phyloP scores from a whole-genome alignment of 2,329 filamentous ascomycete species.

The Trichoderma atroviride region DNA sequence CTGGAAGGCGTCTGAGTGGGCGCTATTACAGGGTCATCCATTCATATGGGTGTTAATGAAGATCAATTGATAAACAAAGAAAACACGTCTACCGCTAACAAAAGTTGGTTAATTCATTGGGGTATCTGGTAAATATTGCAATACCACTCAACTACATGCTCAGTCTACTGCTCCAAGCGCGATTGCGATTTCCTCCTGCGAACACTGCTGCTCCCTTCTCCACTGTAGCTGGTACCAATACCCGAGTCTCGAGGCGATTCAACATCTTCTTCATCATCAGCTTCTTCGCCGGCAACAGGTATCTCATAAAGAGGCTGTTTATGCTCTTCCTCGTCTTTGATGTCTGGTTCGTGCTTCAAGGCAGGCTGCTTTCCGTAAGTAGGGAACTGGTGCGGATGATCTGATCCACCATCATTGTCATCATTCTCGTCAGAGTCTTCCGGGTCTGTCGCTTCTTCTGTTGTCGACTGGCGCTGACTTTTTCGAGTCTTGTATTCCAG shows the following conservation, averaged over 20 bases:
- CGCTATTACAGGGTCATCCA: neutral
- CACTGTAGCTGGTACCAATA: constrained; percentile 57
- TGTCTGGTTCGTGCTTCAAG: constrained; percentile 45
- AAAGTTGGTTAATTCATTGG: neutral
- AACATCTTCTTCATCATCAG: constrained; percentile 50
- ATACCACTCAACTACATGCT: neutral
- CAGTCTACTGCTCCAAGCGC: constrained; percentile 26
- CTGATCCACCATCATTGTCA: constrained; percentile 42
- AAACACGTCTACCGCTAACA: neutral
- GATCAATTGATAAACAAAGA: neutral
- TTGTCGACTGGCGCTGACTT: constrained; percentile 22
- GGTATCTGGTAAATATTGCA: neutral
- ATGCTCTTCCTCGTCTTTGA: constrained; percentile 41
- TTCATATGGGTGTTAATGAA: neutral
- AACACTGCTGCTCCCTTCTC: constrained; percentile 39
- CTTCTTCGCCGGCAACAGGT: constrained; percentile 44
- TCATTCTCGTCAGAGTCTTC: constrained; percentile 33
- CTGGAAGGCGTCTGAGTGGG: neutral
- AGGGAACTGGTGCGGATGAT: constrained; percentile 49
- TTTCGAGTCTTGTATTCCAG: constrained; percentile 23
- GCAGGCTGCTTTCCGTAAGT: constrained; percentile 46
- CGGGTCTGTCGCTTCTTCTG: neutral
- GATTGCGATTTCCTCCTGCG: constrained; percentile 39
- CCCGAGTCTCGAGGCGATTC: constrained; percentile 48
- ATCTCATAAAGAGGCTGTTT: constrained; percentile 39